A percentile compares a stretch with the other conserved stretches of the same genome.
Evolutionary conservation across 495 filamentous ascomycete species (phyloP).

Genomic region (Jackrogersella minutella): DNA sequence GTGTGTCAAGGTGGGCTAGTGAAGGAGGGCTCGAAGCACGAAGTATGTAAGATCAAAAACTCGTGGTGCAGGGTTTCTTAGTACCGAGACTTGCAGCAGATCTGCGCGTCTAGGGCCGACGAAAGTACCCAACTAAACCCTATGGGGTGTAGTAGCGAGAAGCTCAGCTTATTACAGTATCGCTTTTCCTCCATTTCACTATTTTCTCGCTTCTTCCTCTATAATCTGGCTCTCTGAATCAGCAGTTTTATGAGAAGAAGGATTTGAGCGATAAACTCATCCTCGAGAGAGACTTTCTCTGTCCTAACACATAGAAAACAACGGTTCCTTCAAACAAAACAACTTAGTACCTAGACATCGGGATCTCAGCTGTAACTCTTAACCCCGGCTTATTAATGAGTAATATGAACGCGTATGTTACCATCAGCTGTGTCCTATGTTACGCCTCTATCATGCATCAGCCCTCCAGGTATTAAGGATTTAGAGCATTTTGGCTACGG

Average conservation of each 20-base stretch:
- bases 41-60: slow-evolving; percentile 40
- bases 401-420: slow-evolving; percentile 27
- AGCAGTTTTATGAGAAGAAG: not conserved
- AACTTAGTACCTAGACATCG: not conserved
- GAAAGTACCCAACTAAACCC: slow-evolving; percentile 10
- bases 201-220: not conserved
- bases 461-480: slow-evolving; percentile 23
- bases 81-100: slow-evolving; percentile 43
- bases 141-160: slow-evolving; percentile 14
- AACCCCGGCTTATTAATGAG: slow-evolving; percentile 30
- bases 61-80: slow-evolving; percentile 38
- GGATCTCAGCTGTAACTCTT: slow-evolving; percentile 3
- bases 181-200: not conserved
- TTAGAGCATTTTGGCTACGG: slow-evolving; percentile 6
- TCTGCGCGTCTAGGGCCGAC: slow-evolving; percentile 39
- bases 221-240: slow-evolving; percentile 4
- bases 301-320: slow-evolving; percentile 2
- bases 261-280: not conserved
- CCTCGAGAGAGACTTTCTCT: not conserved
- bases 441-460: slow-evolving; percentile 33
- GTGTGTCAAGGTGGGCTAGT: not conserved
- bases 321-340: slow-evolving; percentile 11
- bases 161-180: not conserved
- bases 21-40: slow-evolving; percentile 20
- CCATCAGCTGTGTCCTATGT: slow-evolving; percentile 5